These are phyloP conservation scores for Pugionium dolabratum DNA, from an alignment of 345 rosid species.

Conservation along the genomic window DNA sequence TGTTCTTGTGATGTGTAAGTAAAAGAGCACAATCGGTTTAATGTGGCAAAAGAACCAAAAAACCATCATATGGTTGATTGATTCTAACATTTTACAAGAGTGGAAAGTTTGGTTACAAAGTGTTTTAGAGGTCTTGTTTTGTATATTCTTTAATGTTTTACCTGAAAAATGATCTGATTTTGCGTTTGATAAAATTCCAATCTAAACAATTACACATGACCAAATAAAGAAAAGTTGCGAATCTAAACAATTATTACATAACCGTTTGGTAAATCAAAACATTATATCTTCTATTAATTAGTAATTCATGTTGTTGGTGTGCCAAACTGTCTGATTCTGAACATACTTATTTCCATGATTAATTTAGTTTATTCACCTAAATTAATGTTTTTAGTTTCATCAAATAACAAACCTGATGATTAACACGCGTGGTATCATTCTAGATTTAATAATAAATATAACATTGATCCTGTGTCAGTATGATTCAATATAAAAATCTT, in stretches of 20 bases:
- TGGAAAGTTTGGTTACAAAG: slow-evolving; percentile 9
- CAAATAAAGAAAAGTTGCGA: not conserved
- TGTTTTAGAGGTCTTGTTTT: not conserved
- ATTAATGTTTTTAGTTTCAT: no score
- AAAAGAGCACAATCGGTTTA: not conserved
- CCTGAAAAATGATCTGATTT: slow-evolving; percentile 3
- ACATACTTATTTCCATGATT: no score
- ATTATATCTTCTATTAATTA: not conserved
- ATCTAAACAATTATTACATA: not conserved
- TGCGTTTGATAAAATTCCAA: not conserved
- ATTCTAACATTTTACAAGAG: not conserved
- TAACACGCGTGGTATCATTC: no score
- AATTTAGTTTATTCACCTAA: no score
- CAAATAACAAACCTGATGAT: no score
- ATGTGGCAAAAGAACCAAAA: not conserved
- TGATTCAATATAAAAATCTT: not conserved
- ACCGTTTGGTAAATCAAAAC: no score
- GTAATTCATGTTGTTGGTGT: not conserved
- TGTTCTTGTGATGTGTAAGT: slow-evolving; percentile 1
- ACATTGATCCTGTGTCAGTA: slow-evolving; percentile 1
- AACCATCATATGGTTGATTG: not conserved
- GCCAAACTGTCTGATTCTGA: no score
- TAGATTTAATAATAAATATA: not conserved
- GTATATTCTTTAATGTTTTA: not conserved
- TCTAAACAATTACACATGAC: not conserved